A percentile compares a stretch with the other conserved stretches of the same genome.
Conservation (phyloP, 2,329 filamentous ascomycete species). For the Dactylellina leptospora region DNA sequence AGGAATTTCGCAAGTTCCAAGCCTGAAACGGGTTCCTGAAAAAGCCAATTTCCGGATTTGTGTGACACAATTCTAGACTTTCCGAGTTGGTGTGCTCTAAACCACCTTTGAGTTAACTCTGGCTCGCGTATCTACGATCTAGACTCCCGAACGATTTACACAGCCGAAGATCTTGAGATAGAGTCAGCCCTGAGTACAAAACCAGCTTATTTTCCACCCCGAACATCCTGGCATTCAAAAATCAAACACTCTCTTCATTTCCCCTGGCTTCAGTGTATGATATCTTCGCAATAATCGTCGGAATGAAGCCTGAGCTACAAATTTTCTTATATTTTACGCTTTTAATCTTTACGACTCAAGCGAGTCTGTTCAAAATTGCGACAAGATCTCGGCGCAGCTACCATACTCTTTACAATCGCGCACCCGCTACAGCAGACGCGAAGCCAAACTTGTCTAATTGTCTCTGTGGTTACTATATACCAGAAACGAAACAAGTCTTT, state of each 20-base stretch:
- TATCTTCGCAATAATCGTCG: too few relatives aligned
- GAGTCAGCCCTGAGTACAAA: neutral
- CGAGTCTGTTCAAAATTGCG: conserved; percentile 12
- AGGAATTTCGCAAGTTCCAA: neutral
- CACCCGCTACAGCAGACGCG: neutral
- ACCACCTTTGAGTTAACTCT: neutral
- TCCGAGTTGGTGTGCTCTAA: neutral
- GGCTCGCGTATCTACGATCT: neutral
- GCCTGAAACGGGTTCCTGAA: conserved; percentile 33
- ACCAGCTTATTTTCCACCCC: neutral
- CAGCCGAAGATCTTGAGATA: conserved; percentile 1
- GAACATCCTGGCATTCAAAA: too few relatives aligned
- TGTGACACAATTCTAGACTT: conserved; percentile 21
- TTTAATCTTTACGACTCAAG: conserved; percentile 17
- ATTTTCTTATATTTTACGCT: conserved; percentile 25
- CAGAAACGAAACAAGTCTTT: conserved; percentile 32
- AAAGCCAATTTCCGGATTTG: conserved; percentile 47
- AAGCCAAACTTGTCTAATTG: neutral
- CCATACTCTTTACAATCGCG: conserved; percentile 2
- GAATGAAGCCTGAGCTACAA: conserved; percentile 11
- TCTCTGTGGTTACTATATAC: conserved; percentile 48
- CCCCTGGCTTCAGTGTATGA: too few relatives aligned
- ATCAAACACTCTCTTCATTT: too few relatives aligned
- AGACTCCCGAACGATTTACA: neutral
- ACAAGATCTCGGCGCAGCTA: neutral